Percentiles rank a stretch among this genome's conserved stretches.
These are phyloP conservation scores for Zoysia pacifica DNA, from an alignment of 176 grass and related monocot genomes.

Conservation along the genomic window DNA sequence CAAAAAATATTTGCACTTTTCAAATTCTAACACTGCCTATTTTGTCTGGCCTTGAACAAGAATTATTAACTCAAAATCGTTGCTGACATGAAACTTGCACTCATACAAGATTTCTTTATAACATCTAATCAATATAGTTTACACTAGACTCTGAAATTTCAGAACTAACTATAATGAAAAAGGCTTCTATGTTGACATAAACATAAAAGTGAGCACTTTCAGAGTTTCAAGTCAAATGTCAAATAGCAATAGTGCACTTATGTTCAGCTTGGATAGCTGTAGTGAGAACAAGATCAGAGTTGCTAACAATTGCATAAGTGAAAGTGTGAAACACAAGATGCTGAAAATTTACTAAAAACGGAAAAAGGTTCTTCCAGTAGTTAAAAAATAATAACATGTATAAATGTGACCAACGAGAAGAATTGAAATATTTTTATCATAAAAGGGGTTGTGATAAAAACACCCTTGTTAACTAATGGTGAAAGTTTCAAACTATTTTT, in stretches of 20 bases:
- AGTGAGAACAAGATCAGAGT: not conserved
- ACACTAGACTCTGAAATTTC: not conserved
- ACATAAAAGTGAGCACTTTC: not conserved
- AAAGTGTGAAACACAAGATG: not conserved
- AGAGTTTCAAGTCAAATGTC: not conserved
- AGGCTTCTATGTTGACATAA: not conserved
- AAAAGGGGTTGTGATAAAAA: not conserved
- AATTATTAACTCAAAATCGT: conserved; percentile 8
- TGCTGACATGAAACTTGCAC: not conserved
- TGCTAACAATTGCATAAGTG: not conserved
- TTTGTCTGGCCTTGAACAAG: not conserved
- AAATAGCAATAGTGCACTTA: not conserved
- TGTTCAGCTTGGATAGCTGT: not conserved
- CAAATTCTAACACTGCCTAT: not conserved
- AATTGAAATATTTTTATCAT: not conserved
- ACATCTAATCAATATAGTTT: not conserved
- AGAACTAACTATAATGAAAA: not conserved
- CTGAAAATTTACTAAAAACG: not conserved
- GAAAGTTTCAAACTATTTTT: not conserved
- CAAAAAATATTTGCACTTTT: not conserved
- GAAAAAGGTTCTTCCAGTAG: not conserved
- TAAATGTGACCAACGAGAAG: not conserved
- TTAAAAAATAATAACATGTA: not conserved
- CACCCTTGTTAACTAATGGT: not conserved
- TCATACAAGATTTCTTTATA: not conserved